These are phyloP conservation scores for Phytopythium ostracodes DNA, from an alignment of 352 stramenopile species.

Conservation along the genomic window DNA sequence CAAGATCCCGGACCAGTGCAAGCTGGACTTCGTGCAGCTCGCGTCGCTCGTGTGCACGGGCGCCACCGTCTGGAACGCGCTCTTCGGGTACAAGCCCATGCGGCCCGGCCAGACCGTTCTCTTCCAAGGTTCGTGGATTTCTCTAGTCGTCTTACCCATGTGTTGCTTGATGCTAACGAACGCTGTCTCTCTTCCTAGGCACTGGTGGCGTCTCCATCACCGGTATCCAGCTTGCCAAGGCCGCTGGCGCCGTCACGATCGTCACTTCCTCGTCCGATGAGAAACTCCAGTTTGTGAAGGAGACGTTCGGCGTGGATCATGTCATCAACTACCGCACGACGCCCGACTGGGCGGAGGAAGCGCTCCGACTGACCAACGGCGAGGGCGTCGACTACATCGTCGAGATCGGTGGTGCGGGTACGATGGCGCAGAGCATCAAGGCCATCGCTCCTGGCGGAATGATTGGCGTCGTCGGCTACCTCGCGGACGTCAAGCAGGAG, in stretches of 20 bases:
- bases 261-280: constrained; percentile 21
- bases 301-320: constrained; percentile 25
- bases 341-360: constrained; percentile 24
- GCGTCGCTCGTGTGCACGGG: constrained; percentile 24
- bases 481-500: constrained; percentile 21
- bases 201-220: constrained; percentile 32
- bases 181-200: constrained; percentile 11
- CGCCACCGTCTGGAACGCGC: constrained; percentile 24
- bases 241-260: constrained; percentile 26
- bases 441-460: constrained; percentile 22
- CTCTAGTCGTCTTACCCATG: no score
- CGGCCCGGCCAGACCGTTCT: constrained; percentile 19
- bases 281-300: constrained; percentile 22
- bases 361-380: constrained; percentile 16
- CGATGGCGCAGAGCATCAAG: constrained; percentile 28
- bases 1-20: constrained; percentile 20
- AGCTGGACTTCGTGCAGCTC: constrained; percentile 20
- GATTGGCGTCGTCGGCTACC: constrained; percentile 22
- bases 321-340: constrained; percentile 30
- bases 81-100: constrained; percentile 21
- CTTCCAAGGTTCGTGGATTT: constrained; percentile 11
- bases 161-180: no score
- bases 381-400: constrained; percentile 28
- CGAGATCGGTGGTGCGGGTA: constrained; percentile 30
- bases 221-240: constrained; percentile 24